phyloP scores from a whole-genome alignment of 495 filamentous ascomycete genomes.

The Penicillium angulare region DNA sequence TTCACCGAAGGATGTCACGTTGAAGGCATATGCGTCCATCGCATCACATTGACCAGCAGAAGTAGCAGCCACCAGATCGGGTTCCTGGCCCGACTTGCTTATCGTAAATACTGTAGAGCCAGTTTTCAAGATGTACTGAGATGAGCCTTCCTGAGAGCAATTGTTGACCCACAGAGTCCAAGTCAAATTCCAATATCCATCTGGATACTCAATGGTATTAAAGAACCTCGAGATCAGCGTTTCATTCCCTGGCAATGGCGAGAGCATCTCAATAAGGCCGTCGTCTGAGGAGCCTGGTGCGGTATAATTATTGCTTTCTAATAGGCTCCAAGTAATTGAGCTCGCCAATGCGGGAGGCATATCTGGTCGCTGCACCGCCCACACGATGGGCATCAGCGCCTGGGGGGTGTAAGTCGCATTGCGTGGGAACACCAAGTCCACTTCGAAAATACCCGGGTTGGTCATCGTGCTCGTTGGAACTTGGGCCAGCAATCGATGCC shows the following conservation, averaged over 20 bases:
- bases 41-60: not conserved
- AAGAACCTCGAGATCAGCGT: not conserved
- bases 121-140: not conserved
- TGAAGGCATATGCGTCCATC: not conserved
- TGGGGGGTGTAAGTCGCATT: conserved; percentile 1
- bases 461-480: not conserved
- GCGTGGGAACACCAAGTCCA: conserved; percentile 5
- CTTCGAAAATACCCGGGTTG: not conserved
- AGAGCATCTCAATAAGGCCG: not conserved
- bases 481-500: not conserved
- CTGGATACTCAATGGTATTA: conserved; percentile 1
- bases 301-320: not conserved
- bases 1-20: not conserved
- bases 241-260: not conserved
- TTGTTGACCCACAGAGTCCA: not conserved
- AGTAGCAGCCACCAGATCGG: not conserved
- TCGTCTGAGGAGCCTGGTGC: not conserved
- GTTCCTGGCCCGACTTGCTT: not conserved
- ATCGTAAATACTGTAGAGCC: not conserved
- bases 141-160: not conserved
- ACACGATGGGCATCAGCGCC: not conserved
- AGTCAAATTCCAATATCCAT: not conserved
- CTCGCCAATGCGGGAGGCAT: not conserved
- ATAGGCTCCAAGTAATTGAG: conserved; percentile 1
- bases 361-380: not conserved